phyloP scores from a whole-genome alignment of 2,329 filamentous ascomycete species.

The Pseudogymnoascus sp. region DNA sequence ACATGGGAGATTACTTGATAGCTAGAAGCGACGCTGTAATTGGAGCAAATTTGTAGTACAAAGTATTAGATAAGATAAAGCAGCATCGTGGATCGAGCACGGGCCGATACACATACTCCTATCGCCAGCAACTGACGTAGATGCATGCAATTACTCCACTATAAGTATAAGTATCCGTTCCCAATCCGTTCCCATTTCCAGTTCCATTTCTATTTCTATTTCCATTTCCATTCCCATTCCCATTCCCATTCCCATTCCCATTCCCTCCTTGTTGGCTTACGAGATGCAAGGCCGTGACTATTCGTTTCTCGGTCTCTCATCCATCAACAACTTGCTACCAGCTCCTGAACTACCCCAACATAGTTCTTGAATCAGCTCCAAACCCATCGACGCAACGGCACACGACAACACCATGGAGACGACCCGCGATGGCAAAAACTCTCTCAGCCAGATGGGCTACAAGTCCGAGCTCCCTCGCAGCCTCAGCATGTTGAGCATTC shows the following conservation, averaged over 20 bases:
- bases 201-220: background rate
- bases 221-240: background rate
- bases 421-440: background rate
- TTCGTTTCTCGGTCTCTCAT: background rate
- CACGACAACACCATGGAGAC: background rate
- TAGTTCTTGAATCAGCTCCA: background rate
- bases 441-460: constrained; percentile 47
- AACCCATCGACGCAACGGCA: background rate
- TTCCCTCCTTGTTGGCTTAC: background rate
- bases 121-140: background rate
- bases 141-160: background rate
- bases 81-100: background rate
- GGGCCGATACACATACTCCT: background rate
- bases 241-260: background rate
- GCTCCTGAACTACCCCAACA: background rate
- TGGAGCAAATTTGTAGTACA: too few species aligned
- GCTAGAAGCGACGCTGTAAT: too few species aligned
- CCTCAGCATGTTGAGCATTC: constrained; percentile 61
- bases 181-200: too few species aligned
- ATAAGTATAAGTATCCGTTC: background rate
- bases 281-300: background rate
- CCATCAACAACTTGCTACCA: background rate
- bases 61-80: background rate
- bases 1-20: too few species aligned
- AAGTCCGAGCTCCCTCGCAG: constrained; percentile 58